Base-by-base conservation (phyloP, 2,329 filamentous ascomycete genomes). In the Grosmannia clavigera region DNA sequence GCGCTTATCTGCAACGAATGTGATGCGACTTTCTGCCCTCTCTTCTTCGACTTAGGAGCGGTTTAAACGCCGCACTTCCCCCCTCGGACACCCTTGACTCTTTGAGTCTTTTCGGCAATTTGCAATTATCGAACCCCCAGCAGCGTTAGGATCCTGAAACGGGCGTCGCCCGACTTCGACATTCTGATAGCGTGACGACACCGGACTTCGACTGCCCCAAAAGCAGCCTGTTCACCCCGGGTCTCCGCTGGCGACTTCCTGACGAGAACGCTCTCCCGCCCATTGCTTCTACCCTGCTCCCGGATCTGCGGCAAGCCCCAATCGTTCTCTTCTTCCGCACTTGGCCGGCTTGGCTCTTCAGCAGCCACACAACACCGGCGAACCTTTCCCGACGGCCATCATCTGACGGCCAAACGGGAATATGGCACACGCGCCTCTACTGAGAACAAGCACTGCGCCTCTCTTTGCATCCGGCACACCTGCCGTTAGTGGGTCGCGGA, bases 341-440 rank as follows among this genome's bases (percentile, higher is more conserved):
- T 25, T 7, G 10, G 50, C 25, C 50, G 31, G 51, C 19, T 19
- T 33, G 16, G 29, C 27, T 35, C 53, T 40, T 19, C 51, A 53
- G 16, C 33, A 14, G 27, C 53, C 53, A n/a, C 35, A 9, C 33
- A 9, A 12, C 35, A 3, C 35, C 11, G 29, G 29, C 35, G 3
- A 12, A 22, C 16, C 19, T 3, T 5, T 19, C 7, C 16, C 3
- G 14, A n/a, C 6, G 33, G 22, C 46, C 40, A 6, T 9, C 19
- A 57, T 52, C 16, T 40, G 38, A 14, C 38, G 14, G 62, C 68
- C 74, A 73, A 68, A 77, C 76, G 76, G 75, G 72, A 75, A 70
- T 68, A 83, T 83, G 81, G 80, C 81, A 71, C 77, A 82, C 77
- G 79, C 80, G 74, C 77, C 81, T 67, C 73, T 83, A 65, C 70